A percentile compares a stretch with the other conserved stretches of the same genome.
These are phyloP conservation scores for Clonostachys byssicola DNA, from an alignment of 2,329 filamentous ascomycete species.

Conservation along the genomic window DNA sequence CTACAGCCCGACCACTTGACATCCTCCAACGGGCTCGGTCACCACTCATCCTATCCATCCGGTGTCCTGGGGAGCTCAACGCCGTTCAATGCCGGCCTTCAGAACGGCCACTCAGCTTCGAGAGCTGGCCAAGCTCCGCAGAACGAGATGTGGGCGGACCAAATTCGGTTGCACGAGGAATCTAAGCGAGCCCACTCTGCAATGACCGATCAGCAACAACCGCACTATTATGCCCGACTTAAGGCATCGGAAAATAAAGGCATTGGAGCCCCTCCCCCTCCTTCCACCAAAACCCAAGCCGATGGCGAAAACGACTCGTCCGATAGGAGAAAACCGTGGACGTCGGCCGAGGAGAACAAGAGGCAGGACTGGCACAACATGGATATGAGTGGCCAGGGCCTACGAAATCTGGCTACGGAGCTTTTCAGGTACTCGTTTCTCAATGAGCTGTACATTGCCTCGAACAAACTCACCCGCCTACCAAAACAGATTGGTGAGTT, in stretches of 20 bases:
- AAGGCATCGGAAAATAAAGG: conserved; percentile 69
- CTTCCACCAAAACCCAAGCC: conserved; percentile 40
- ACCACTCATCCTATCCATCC: conserved; percentile 26
- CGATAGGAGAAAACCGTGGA: conserved; percentile 58
- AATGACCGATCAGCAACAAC: conserved; percentile 64
- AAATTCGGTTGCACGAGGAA: conserved; percentile 76
- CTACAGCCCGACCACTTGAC: conserved; percentile 57
- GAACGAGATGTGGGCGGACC: conserved; percentile 80
- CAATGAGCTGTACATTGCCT: conserved; percentile 87
- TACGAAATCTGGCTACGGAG: conserved; percentile 74
- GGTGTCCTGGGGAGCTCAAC: conserved; percentile 58
- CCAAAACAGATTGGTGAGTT: conserved; percentile 79
- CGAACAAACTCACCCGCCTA: conserved; percentile 82
- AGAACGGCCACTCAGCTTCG: conserved; percentile 50
- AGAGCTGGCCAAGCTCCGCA: conserved; percentile 47
- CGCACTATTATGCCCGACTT: conserved; percentile 68
- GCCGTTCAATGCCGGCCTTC: conserved; percentile 50
- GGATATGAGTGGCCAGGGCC: conserved; percentile 92
- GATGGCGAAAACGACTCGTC: conserved; percentile 49
- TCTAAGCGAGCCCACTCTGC: conserved; percentile 68
- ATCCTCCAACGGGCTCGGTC: conserved; percentile 48
- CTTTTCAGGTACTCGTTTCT: conserved; percentile 88
- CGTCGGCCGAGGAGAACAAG: conserved; percentile 61
- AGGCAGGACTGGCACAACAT: conserved; percentile 88
- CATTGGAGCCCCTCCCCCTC: conserved; percentile 49